Evolutionary conservation across 108 stramenopile species (phyloP), one percentile per base, ranked within the genome.

Genomic region (Fragilaria crotonensis): DNA sequence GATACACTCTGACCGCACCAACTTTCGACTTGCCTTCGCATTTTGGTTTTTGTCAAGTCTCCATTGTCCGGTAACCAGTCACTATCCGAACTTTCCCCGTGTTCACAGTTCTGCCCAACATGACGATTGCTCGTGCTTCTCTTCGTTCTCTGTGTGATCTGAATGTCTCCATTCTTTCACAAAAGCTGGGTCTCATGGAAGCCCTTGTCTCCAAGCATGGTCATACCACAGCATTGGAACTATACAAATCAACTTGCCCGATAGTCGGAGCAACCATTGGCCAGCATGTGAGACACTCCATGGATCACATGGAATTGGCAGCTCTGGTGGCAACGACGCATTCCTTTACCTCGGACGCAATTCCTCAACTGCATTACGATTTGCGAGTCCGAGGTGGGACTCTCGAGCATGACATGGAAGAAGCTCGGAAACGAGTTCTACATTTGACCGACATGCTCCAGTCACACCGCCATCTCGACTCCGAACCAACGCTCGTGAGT

Each of bases 201-300:
- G 59, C 69, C 0, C 67, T 92, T 18, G 52, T 66, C 9, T 50
- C 68, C 0, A 63, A 55, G 25, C 67, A 79, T 59, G 90, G 90
- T 19, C 25, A 44, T 5, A 49, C 56, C 29, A 17, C 71, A 51
- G 80, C 85, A 5, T 33, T 63, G n/a, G 58, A 62, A 54, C 57
- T 65, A 14, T 87, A 79, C 52, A 57, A 73, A 49, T 55, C 61
- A 33, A 36, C 41, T 20, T 93, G 87, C 65, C 78, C 87, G 1
- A 64, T 94, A 30, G 85, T 90, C 28, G 68, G 77, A 22, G 86
- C 93, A 9, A 75, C 83, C 23, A 69, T 96, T 25, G 95, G 93
- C 18, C 87, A 87, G 46, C 95, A 96, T 67, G 66, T 92, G 63
- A 89, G 95, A 17, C 95, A 96, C 63, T 84, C 84, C 45, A 76